phyloP scores from a whole-genome alignment of 2,329 filamentous ascomycete species.

The Monosporascus sp. region DNA sequence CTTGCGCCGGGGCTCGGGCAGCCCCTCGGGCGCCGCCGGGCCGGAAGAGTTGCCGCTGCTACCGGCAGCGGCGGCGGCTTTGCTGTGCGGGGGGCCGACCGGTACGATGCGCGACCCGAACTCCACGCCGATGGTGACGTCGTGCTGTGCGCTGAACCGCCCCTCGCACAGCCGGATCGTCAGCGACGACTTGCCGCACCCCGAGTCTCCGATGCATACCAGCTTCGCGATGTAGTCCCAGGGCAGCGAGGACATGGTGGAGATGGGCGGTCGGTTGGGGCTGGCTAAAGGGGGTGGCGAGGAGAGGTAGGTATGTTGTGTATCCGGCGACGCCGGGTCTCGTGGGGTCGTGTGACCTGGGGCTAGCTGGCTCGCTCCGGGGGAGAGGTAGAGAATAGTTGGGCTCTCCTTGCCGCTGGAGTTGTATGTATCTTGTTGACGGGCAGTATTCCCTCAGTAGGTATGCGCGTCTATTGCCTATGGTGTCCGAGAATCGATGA shows the following conservation, averaged over 20 bases:
- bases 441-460: too few relatives aligned
- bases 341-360: too few relatives aligned
- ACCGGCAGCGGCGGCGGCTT: conserved; percentile 15
- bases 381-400: too few relatives aligned
- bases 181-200: conserved; percentile 90
- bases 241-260: conserved; percentile 57
- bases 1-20: conserved; percentile 47
- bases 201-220: conserved; percentile 94
- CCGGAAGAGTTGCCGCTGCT: conserved; percentile 32
- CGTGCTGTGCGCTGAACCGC: conserved; percentile 88
- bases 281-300: neutral
- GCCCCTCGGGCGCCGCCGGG: conserved; percentile 29
- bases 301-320: neutral
- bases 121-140: conserved; percentile 95
- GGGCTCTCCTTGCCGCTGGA: too few relatives aligned
- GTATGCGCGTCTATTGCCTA: too few relatives aligned
- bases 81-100: conserved; percentile 72
- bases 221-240: conserved; percentile 99
- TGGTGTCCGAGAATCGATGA: too few relatives aligned
- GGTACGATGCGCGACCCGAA: conserved; percentile 91
- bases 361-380: too few relatives aligned
- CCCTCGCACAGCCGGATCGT: conserved; percentile 96
- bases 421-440: too few relatives aligned
- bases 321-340: too few relatives aligned
- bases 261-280: conserved; percentile 2